Evolutionary conservation across 139 green algal genomes (phyloP).

Genomic region (Axilococcus clingmanii): DNA sequence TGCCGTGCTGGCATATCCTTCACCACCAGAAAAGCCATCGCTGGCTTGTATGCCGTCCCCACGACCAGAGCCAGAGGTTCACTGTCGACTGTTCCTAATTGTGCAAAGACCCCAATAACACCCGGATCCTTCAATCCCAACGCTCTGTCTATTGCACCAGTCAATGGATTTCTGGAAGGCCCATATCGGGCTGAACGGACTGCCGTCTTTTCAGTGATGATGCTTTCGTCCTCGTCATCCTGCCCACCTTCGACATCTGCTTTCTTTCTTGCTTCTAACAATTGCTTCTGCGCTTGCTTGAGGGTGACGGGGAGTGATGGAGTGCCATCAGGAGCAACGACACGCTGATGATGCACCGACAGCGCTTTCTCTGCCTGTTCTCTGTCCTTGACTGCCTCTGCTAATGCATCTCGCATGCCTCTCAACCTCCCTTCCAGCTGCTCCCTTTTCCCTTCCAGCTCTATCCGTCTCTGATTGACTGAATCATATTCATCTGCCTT

Average conservation of each 20-base stretch:
- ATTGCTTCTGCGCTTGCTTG: slow-evolving; percentile 1
- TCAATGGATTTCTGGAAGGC: neutral
- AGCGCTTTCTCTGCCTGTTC: slow-evolving; percentile 1
- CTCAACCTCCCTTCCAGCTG: slow-evolving; percentile 18
- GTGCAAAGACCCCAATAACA: slow-evolving; percentile 51
- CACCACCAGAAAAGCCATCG: slow-evolving; percentile 23
- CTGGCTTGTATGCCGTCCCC: slow-evolving; percentile 12
- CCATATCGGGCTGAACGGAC: slow-evolving; percentile 12
- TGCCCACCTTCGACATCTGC: slow-evolving; percentile 8
- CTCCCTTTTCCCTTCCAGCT: slow-evolving; percentile 11
- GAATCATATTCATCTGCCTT: slow-evolving; percentile 35
- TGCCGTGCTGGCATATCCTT: slow-evolving; percentile 1
- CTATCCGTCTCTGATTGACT: slow-evolving; percentile 20
- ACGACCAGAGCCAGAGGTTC: slow-evolving; percentile 28
- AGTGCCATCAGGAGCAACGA: neutral
- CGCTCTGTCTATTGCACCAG: slow-evolving; percentile 6
- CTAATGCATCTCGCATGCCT: slow-evolving; percentile 7
- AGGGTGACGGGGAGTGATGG: slow-evolving; percentile 15
- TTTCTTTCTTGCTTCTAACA: slow-evolving; percentile 7
- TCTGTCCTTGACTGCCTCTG: slow-evolving; percentile 1
- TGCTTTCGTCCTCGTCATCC: too few species aligned
- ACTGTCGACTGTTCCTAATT: slow-evolving; percentile 52
- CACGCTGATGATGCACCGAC: too few species aligned
- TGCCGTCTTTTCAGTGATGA: slow-evolving; percentile 1
- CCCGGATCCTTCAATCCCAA: slow-evolving; percentile 12